Evolutionary conservation across 306 rosid species (phyloP), one percentile per base, ranked within the genome.

Genomic region (Begonia masoniana): DNA sequence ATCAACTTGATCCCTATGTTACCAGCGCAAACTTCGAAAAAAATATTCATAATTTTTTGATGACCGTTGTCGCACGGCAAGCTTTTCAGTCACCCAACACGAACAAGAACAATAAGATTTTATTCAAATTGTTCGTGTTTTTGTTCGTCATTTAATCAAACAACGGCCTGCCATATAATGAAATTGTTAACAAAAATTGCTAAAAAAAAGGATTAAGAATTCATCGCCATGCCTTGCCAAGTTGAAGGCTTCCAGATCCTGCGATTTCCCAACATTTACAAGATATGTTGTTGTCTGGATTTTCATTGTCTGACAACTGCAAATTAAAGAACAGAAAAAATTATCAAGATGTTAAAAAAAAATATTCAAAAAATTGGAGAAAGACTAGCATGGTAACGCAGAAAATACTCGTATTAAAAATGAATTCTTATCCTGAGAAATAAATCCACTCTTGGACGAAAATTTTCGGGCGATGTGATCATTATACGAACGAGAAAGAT

Each of bases 401-500:
- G 9, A 41, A 59, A 61, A 42, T 8, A 63, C 43, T 26, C 69
- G 77, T 84, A 74, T 68, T 58, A 5, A 77, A 71, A 17, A 51
- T n/a, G 52, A 12, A 10, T 74, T 76, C 55, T 74, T 81, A 45
- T 75, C 78, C 56, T 45, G 59, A 65, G 68, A 79, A 9, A 66
- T 43, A 59, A 66, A 47, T 5, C 72, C 74, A 62, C 65, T 57
- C 4, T 47, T 43, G 9, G 68, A 57, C 42, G 51, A 53, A 35
- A 52, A 76, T 54, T 69, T 52, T 2, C 41, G 41, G 12, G 52
- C 13, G 26, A 74, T 57, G 50, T 68, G 52, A 17, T 78, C 78
- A 62, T 63, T 57, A 59, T 59, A 68, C 7, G 59, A 62, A 23
- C 54, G 15, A 41, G 85, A 63, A 55, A 71, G 35, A 26, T 26